These are phyloP conservation scores for Udeniomyces megalosporus DNA, from an alignment of 768 basidiomycete species.

Conservation along the genomic window DNA sequence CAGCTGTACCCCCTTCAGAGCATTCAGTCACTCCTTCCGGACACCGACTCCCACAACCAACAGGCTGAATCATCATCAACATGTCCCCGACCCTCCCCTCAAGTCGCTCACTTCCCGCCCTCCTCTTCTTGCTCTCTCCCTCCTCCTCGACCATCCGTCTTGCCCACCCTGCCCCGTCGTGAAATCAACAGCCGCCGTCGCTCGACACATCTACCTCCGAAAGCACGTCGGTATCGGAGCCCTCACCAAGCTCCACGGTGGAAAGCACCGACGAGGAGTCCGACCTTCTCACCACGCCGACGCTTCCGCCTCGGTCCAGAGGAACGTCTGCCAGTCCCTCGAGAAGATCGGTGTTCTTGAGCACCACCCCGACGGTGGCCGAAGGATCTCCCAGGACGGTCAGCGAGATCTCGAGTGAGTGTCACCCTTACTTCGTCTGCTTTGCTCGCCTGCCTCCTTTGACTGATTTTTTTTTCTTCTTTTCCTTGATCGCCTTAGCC, in stretches of 20 bases:
- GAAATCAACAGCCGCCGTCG: conserved; percentile 69
- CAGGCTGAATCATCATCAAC: conserved; percentile 11
- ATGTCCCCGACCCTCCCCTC: conserved; percentile 19
- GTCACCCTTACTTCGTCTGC: not conserved
- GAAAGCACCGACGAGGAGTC: conserved; percentile 87
- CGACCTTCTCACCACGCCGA: conserved; percentile 87
- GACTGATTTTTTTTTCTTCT: conserved; percentile 46
- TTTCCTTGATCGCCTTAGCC: conserved; percentile 22
- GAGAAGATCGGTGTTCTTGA: conserved; percentile 99
- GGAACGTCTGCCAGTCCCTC: conserved; percentile 87
- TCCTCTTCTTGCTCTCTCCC: conserved; percentile 16
- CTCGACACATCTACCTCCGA: conserved; percentile 98
- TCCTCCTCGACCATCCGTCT: conserved; percentile 7
- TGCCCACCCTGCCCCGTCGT: not conserved
- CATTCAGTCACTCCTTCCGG: no score
- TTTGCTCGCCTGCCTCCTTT: not conserved
- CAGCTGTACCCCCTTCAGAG: no score
- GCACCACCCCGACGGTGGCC: conserved; percentile 79
- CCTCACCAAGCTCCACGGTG: conserved; percentile 89
- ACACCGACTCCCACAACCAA: not conserved
- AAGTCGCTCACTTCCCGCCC: conserved; percentile 14
- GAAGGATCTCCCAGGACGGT: conserved; percentile 91
- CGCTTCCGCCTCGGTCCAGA: conserved; percentile 73
- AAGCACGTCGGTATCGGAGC: conserved; percentile 83
- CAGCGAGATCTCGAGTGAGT: conserved; percentile 34